phyloP scores from a whole-genome alignment of 805 yeast genomes.

The Yueomyces sp. region DNA sequence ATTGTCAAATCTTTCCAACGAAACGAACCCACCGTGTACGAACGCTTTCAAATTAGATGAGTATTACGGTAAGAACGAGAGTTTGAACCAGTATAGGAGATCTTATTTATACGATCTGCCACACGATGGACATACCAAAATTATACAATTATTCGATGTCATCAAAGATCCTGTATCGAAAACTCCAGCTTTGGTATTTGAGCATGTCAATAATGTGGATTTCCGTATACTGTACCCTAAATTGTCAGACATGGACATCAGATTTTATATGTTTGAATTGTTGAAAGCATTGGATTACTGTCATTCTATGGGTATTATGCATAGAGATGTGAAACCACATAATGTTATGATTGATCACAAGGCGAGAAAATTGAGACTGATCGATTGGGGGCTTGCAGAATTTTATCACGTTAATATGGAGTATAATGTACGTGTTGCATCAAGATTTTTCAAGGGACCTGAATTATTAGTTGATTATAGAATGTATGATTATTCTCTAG shows the following conservation, averaged over 20 bases:
- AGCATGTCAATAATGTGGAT: constrained; percentile 70
- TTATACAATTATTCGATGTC: constrained; percentile 63
- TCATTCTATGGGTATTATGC: constrained; percentile 93
- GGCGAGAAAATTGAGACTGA: constrained; percentile 55
- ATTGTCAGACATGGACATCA: constrained; percentile 61
- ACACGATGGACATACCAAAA: constrained; percentile 41
- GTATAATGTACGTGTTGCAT: constrained; percentile 87
- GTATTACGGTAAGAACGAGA: constrained; percentile 20
- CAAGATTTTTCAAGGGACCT: constrained; percentile 88
- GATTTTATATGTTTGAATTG: constrained; percentile 70
- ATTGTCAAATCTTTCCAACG: constrained; percentile 56
- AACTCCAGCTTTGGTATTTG: constrained; percentile 82
- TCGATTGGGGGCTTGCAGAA: constrained; percentile 95
- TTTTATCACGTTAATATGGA: constrained; percentile 83
- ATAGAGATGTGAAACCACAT: constrained; percentile 91
- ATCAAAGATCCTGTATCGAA: constrained; percentile 69
- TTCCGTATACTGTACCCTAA: constrained; percentile 72
- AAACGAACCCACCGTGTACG: constrained; percentile 17
- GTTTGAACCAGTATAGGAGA: constrained; percentile 14
- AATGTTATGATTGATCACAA: constrained; percentile 89
- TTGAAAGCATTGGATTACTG: constrained; percentile 77
- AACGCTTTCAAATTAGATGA: constrained; percentile 11
- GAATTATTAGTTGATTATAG: constrained; percentile 76
- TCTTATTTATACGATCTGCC: constrained; percentile 18
- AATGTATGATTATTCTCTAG: constrained; percentile 83